phyloP scores from a whole-genome alignment of 2,329 filamentous ascomycete species.

The Metarhizium anisopliae region DNA sequence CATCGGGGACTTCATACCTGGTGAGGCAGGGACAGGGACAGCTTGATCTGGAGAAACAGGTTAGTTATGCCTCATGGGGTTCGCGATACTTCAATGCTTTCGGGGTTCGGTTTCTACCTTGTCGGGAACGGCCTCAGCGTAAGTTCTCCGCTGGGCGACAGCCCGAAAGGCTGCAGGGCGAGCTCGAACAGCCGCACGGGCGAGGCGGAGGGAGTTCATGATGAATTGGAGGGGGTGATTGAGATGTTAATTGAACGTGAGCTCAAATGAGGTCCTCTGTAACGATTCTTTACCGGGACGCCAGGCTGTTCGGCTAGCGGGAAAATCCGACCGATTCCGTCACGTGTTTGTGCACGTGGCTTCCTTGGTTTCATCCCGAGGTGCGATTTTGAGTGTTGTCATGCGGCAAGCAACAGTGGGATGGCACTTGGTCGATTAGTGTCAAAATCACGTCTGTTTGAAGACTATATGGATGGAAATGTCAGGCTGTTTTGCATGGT shows the following conservation, averaged over 20 bases:
- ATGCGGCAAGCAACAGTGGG: too few species aligned
- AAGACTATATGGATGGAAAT: too few species aligned
- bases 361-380: neutral
- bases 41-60: constrained; percentile 62
- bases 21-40: constrained; percentile 95
- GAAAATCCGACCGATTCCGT: constrained; percentile 26
- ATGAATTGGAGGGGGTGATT: constrained; percentile 42
- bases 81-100: constrained; percentile 13
- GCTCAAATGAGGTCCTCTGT: constrained; percentile 33
- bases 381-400: neutral
- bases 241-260: constrained; percentile 35
- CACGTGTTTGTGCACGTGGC: constrained; percentile 26
- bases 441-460: too few species aligned
- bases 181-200: constrained; percentile 79
- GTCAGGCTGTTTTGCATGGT: too few species aligned
- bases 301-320: constrained; percentile 30
- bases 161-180: constrained; percentile 68
- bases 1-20: constrained; percentile 60
- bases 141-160: constrained; percentile 76
- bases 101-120: constrained; percentile 45
- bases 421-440: too few species aligned
- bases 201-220: constrained; percentile 94
- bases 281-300: constrained; percentile 38
- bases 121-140: constrained; percentile 80
- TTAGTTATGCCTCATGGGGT: constrained; percentile 13